These are phyloP conservation scores for Vickermania spadyakhi DNA, from an alignment of 208 protist species.

Conservation along the genomic window DNA sequence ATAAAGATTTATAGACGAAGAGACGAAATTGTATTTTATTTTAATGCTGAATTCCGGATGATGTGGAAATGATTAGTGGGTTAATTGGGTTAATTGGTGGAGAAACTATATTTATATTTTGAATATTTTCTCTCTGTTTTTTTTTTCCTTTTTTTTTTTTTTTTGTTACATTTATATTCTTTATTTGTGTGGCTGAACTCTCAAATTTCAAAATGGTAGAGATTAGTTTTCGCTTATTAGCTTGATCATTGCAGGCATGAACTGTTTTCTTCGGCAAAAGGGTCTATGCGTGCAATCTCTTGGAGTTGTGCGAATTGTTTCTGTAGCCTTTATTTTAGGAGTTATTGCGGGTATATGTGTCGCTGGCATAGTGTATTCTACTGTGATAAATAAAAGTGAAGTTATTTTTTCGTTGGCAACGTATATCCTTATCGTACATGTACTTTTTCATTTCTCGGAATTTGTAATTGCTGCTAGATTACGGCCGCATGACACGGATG, in stretches of 20 bases:
- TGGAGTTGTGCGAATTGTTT: constrained; percentile 27
- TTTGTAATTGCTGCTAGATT: constrained; percentile 42
- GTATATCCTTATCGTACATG: constrained; percentile 45
- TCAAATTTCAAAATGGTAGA: neutral
- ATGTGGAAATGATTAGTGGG: neutral
- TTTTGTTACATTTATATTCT: constrained; percentile 6
- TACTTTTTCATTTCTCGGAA: constrained; percentile 75
- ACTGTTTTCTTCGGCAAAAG: neutral
- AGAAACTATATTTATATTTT: constrained; percentile 6
- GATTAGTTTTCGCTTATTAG: neutral
- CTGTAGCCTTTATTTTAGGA: constrained; percentile 55
- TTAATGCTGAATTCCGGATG: neutral
- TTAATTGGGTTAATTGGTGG: neutral
- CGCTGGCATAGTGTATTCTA: constrained; percentile 28
- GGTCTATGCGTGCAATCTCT: neutral
- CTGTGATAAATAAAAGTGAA: constrained; percentile 9
- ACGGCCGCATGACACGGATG: constrained; percentile 57
- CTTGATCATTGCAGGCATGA: neutral
- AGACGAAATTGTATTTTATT: neutral
- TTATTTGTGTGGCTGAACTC: neutral
- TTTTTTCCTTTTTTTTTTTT: neutral
- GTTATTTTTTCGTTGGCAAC: constrained; percentile 39
- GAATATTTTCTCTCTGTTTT: constrained; percentile 6
- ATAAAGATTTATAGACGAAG: too few species aligned
- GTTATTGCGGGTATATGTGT: constrained; percentile 15